phyloP scores from a whole-genome alignment of 2,329 filamentous ascomycete species.

The Calonectria multiphialidica region DNA sequence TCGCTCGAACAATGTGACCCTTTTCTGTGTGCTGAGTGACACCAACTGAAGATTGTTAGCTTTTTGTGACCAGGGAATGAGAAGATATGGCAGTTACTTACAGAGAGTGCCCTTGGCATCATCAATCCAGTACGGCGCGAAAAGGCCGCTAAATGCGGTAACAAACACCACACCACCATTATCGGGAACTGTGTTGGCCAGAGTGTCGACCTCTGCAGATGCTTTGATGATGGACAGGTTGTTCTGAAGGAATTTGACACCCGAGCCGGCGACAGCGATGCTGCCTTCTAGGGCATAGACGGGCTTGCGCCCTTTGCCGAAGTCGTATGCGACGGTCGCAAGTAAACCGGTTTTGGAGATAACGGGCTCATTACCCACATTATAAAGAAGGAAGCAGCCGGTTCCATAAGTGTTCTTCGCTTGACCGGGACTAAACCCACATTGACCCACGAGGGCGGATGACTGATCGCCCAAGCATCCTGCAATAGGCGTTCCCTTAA shows the following conservation, averaged over 20 bases:
- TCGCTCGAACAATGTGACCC: conserved; percentile 89
- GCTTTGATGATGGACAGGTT: conserved; percentile 72
- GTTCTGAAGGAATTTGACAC: conserved; percentile 79
- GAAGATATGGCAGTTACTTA: conserved; percentile 53
- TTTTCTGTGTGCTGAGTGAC: conserved; percentile 88
- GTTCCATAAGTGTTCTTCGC: conserved; percentile 95
- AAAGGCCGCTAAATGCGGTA: conserved; percentile 90
- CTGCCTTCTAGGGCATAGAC: conserved; percentile 88
- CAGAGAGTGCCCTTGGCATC: conserved; percentile 90
- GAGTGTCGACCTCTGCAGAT: conserved; percentile 61
- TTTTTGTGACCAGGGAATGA: background rate
- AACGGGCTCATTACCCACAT: conserved; percentile 86
- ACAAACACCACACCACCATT: conserved; percentile 90
- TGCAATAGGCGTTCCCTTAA: conserved; percentile 80
- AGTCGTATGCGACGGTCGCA: conserved; percentile 89
- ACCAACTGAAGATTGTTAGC: conserved; percentile 66
- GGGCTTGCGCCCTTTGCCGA: conserved; percentile 70
- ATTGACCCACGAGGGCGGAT: conserved; percentile 86
- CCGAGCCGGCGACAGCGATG: conserved; percentile 84
- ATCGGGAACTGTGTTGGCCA: conserved; percentile 70
- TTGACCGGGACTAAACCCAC: conserved; percentile 83
- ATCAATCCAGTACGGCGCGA: conserved; percentile 95
- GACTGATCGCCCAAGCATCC: conserved; percentile 91
- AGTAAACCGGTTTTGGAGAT: conserved; percentile 87
- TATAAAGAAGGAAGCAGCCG: conserved; percentile 90